Conservation (phyloP, 441 rosid genomes). For the Pelargonium myrrhifolium region DNA sequence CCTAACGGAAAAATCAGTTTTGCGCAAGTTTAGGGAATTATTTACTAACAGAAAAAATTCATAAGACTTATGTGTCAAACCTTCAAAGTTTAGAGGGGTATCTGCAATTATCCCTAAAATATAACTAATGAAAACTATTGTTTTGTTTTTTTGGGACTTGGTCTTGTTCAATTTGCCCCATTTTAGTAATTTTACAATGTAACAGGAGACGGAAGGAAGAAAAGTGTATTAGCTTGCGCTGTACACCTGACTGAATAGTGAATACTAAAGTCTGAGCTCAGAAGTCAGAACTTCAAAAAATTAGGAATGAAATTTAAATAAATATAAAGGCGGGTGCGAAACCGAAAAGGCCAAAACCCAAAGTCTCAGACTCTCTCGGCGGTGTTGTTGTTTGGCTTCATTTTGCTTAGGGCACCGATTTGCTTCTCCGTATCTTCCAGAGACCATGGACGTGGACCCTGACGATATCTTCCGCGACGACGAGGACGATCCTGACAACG, state of each 20-base stretch:
- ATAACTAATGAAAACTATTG: too few species aligned
- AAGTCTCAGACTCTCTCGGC: background rate
- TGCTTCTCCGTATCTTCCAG: background rate
- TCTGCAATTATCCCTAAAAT: too few species aligned
- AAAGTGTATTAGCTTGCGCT: background rate
- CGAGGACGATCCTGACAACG: conserved; percentile 67
- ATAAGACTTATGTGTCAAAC: too few species aligned
- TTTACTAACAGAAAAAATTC: too few species aligned
- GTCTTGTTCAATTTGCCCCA: too few species aligned
- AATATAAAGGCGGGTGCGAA: background rate
- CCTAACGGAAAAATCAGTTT: too few species aligned
- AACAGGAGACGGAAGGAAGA: too few species aligned
- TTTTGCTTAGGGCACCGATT: background rate
- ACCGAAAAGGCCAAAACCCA: background rate
- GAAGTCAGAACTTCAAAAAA: background rate
- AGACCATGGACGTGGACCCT: conserved; percentile 61
- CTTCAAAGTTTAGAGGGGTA: too few species aligned
- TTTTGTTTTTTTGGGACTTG: too few species aligned
- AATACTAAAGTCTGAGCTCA: background rate
- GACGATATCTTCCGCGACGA: conserved; percentile 82
- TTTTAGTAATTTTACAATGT: too few species aligned
- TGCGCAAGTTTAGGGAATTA: too few species aligned
- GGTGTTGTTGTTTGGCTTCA: background rate
- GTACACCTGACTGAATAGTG: background rate
- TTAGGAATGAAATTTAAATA: background rate